A percentile compares a stretch with the other conserved stretches of the same genome.
Evolutionary conservation across 2,329 filamentous ascomycete genomes (phyloP).

Genomic region (Arthrobotrys sphaeroides): DNA sequence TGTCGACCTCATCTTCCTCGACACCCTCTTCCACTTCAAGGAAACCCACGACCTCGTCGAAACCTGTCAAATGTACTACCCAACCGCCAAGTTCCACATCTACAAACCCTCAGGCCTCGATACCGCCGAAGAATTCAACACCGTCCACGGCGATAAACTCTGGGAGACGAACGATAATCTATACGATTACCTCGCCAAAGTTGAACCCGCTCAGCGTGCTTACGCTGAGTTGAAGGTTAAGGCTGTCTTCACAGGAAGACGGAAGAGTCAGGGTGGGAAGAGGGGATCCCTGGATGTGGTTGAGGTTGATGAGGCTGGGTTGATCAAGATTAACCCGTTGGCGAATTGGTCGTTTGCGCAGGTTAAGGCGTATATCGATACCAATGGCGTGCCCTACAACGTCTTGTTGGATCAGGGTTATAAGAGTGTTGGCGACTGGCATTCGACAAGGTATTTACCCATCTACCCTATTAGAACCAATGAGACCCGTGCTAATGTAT

Average conservation of each 20-base stretch:
- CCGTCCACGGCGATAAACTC: conserved; percentile 79
- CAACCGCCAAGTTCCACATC: conserved; percentile 81
- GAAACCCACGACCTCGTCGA: conserved; percentile 80
- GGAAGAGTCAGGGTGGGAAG: conserved; percentile 90
- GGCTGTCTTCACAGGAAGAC: conserved; percentile 89
- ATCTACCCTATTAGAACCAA: conserved; percentile 15
- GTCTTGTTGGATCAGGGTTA: conserved; percentile 90
- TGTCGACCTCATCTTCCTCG: conserved; percentile 79
- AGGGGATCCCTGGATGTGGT: conserved; percentile 89
- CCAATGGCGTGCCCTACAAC: conserved; percentile 92
- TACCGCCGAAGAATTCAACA: conserved; percentile 79
- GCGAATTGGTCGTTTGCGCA: conserved; percentile 93
- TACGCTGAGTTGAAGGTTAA: conserved; percentile 87
- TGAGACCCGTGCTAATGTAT: neutral
- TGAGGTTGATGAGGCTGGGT: conserved; percentile 87
- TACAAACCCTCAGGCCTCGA: conserved; percentile 84
- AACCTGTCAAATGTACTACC: conserved; percentile 78
- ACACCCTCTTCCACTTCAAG: conserved; percentile 82
- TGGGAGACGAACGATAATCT: conserved; percentile 87
- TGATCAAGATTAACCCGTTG: conserved; percentile 97
- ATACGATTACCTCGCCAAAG: conserved; percentile 97
- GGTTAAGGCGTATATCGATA: conserved; percentile 85
- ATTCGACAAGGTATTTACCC: conserved; percentile 74
- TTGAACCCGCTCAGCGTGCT: conserved; percentile 91
- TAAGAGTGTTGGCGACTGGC: conserved; percentile 98